These are phyloP conservation scores for Paxillus rubicundulus DNA, from an alignment of 768 basidiomycete genomes.

Conservation along the genomic window DNA sequence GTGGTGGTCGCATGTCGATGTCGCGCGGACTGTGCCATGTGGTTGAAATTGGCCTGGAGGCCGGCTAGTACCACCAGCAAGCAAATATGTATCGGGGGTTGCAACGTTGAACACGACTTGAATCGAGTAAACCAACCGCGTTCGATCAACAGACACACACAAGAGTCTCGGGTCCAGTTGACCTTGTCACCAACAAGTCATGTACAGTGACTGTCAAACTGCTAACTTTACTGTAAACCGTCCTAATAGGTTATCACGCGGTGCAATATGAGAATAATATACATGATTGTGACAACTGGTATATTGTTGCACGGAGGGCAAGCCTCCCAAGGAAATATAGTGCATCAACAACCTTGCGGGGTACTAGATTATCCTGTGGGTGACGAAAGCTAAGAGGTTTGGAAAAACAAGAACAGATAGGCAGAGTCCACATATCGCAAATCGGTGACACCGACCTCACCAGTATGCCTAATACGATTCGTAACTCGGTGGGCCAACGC, in stretches of 20 bases:
- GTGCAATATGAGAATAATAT: neutral
- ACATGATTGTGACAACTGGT: neutral
- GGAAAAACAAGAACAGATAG: slow-evolving; percentile 3
- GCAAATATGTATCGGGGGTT: neutral
- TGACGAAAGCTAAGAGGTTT: neutral
- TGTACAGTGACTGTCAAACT: too few relatives aligned
- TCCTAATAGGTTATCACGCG: neutral
- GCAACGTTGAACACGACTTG: too few relatives aligned
- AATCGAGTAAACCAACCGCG: too few relatives aligned
- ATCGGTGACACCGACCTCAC: slow-evolving; percentile 20
- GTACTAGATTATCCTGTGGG: slow-evolving; percentile 12
- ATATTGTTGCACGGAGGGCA: neutral
- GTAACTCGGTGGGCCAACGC: slow-evolving; percentile 47
- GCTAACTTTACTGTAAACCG: neutral
- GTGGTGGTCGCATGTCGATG: neutral
- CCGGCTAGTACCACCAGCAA: too few relatives aligned
- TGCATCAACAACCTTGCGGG: slow-evolving; percentile 3
- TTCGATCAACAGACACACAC: slow-evolving; percentile 15
- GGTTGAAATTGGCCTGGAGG: neutral
- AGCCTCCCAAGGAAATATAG: neutral
- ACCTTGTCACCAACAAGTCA: too few relatives aligned
- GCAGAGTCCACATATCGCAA: neutral
- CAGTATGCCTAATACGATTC: slow-evolving; percentile 53
- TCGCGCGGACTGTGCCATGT: slow-evolving; percentile 10
- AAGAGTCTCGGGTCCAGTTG: slow-evolving; percentile 3